Evolutionary conservation across 2,329 filamentous ascomycete genomes (phyloP), one percentile per base, ranked within the genome.

Genomic region (Allantophomopsis cytisporea): DNA sequence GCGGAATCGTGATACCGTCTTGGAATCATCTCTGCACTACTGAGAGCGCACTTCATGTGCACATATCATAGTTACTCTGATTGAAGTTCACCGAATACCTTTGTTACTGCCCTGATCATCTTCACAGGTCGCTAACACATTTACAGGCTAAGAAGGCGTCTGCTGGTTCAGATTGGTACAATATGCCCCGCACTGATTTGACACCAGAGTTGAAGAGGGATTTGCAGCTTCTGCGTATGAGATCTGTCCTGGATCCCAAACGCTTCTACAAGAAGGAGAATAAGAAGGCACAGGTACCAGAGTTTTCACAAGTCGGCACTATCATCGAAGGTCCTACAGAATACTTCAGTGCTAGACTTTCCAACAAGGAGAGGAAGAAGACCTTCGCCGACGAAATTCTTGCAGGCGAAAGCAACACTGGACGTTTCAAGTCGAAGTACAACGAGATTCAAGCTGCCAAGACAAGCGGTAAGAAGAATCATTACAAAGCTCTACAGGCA

Each of bases 281-380:
- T 38, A 71, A 76, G 40, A 87, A 82, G 55, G 69, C 73, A 12
- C 41, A 50, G 42, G 62, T 81, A 1, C 91, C 91, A 1, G 77
- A 86, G 44, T 96, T 83, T 56, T 93, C 83, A 15, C 85, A 94
- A 52, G 76, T 94, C 20, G 91, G 89, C 41, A 89, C 84, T 5
- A 76, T 98, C 43, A 73, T 95, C 41, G 81, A 93, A 53, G 88
- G 88, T 1, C 80, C 87, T 2, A 88, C 86, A 1, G 89, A 96
- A 54, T 94, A 80, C 62, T 86, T 80, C 65, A 88, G 73, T 54
- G 73, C 76, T 15, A 76, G 89, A 41, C 69, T 96, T 44, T 77
- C 80, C 41, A 89, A 87, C 59, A 93, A 85, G 61, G 84, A 96
- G 50, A 75, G 85, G 49, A 93, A 93, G 65, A 73, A 73, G 51